Evolutionary conservation across 345 rosid genomes (phyloP).

Genomic region (Acer yangbiense): DNA sequence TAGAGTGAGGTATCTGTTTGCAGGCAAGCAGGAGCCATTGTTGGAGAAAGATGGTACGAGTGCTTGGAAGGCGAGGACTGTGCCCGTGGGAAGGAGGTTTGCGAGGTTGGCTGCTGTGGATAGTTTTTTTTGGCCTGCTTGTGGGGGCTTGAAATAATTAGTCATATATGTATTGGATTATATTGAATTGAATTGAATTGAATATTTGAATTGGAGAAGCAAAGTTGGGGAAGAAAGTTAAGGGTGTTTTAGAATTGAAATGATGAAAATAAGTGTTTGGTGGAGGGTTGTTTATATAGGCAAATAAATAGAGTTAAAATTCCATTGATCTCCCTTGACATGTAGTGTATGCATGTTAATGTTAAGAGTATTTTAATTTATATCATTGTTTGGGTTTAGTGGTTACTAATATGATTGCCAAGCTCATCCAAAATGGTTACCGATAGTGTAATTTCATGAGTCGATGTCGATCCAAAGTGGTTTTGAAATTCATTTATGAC

Average conservation of each 20-base stretch:
- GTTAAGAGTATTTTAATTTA: too few relatives aligned
- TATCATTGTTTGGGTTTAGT: too few relatives aligned
- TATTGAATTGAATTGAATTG: neutral
- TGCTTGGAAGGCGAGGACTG: slow-evolving; percentile 51
- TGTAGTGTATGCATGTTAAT: too few relatives aligned
- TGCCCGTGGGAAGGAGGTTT: slow-evolving; percentile 58
- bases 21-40: slow-evolving; percentile 34
- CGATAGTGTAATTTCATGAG: too few relatives aligned
- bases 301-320: neutral
- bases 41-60: slow-evolving; percentile 55
- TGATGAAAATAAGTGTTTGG: neutral
- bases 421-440: too few relatives aligned
- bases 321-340: too few relatives aligned
- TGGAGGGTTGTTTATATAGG: neutral
- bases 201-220: neutral
- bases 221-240: neutral
- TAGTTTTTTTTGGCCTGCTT: slow-evolving; percentile 21
- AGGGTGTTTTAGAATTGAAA: neutral
- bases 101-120: slow-evolving; percentile 50
- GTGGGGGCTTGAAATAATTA: neutral
- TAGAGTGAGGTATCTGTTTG: slow-evolving; percentile 40
- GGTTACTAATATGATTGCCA: too few relatives aligned
- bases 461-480: too few relatives aligned
- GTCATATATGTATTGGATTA: neutral
- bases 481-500: too few relatives aligned